Percentiles rank a stretch among this genome's conserved stretches.
These are phyloP conservation scores for Anisogramma anomala DNA, from an alignment of 2,329 filamentous ascomycete genomes.

Conservation along the genomic window DNA sequence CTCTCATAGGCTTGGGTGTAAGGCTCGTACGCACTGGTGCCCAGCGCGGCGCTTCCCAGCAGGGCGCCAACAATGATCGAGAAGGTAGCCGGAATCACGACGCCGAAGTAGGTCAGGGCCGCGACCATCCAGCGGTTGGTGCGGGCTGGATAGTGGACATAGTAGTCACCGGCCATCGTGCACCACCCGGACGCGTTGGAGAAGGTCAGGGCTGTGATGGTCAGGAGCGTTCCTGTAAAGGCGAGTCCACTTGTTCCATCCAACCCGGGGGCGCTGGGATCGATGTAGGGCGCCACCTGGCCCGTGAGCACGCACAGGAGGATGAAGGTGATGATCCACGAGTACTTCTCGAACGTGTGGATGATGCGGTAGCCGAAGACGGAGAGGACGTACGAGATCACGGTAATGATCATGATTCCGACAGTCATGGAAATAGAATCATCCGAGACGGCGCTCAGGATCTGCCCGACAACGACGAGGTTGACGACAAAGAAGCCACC, in stretches of 20 bases:
- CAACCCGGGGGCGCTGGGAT: not conserved
- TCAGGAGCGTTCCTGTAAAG: not conserved
- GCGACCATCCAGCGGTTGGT: not conserved
- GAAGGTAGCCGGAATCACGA: not conserved
- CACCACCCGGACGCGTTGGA: not conserved
- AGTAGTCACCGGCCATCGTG: not conserved
- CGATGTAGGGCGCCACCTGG: not conserved
- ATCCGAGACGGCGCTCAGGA: not conserved
- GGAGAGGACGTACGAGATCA: not conserved
- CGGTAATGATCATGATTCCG: not conserved
- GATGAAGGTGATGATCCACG: not conserved
- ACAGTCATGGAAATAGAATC: not conserved
- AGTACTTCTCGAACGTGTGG: not conserved
- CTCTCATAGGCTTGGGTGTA: not conserved
- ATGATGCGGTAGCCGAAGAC: not conserved
- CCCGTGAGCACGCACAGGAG: not conserved
- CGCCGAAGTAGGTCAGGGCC: not conserved
- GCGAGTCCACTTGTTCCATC: not conserved
- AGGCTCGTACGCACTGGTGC: not conserved
- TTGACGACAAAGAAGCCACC: not conserved
- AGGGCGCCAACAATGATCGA: not conserved
- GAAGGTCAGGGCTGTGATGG: not conserved
- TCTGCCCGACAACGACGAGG: not conserved
- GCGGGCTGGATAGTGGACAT: not conserved
- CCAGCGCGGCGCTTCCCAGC: not conserved